Conservation (phyloP, 805 yeast species). For the Grigorovia transvaalensis region DNA sequence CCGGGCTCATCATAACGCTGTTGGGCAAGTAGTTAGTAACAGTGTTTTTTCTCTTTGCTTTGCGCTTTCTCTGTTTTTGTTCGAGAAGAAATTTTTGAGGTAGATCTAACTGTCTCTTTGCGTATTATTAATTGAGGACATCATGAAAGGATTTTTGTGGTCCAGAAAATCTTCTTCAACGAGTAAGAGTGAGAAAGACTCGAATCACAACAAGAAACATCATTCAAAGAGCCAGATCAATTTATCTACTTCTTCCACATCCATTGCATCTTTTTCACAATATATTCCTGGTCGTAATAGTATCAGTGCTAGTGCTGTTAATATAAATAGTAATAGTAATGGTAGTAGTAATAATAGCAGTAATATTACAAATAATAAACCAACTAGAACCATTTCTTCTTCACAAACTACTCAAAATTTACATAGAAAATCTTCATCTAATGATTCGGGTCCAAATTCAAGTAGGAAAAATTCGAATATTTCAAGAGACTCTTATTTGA, state of each 20-base stretch:
- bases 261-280: constrained; percentile 4
- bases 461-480: constrained; percentile 2
- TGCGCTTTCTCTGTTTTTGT: too few relatives aligned
- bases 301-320: too few relatives aligned
- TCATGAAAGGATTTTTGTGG: constrained; percentile 19
- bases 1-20: too few relatives aligned
- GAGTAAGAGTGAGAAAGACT: constrained; percentile 1
- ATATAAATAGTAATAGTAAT: background rate
- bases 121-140: background rate
- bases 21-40: too few relatives aligned
- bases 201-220: background rate
- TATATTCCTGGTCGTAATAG: background rate
- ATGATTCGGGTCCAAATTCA: background rate
- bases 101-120: background rate
- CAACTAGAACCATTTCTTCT: background rate
- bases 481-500: constrained; percentile 1
- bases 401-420: background rate
- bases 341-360: too few relatives aligned
- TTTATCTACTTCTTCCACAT: background rate
- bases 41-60: too few relatives aligned
- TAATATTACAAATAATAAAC: background rate
- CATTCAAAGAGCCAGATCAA: background rate
- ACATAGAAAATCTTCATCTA: constrained; percentile 1
- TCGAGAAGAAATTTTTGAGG: too few relatives aligned
- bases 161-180: constrained; percentile 7